Conservation (phyloP, 371 early-diverging fungal genomes). For the Cladochytrium tenue region DNA sequence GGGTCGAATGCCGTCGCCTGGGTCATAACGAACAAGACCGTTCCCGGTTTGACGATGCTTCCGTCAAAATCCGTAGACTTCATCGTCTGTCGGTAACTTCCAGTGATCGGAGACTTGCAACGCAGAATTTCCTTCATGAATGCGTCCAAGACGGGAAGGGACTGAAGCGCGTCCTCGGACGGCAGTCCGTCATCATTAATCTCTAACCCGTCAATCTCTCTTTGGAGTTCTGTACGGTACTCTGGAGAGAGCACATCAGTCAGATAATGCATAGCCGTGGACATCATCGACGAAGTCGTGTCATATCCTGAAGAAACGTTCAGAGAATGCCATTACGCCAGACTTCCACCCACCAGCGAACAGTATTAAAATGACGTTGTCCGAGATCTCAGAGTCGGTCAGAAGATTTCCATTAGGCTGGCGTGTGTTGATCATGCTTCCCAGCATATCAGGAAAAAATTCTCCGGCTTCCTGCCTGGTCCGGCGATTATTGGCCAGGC, state of each 20-base stretch:
- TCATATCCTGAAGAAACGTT: background rate
- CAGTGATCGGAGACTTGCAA: background rate
- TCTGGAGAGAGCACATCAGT: background rate
- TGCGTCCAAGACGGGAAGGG: background rate
- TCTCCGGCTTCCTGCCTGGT: background rate
- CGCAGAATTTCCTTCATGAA: background rate
- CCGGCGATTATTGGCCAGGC: background rate
- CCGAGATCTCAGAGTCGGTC: background rate
- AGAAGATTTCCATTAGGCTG: background rate
- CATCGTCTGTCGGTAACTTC: background rate
- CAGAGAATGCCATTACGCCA: background rate
- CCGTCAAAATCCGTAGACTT: background rate
- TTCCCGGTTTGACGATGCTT: background rate
- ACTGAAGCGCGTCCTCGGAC: background rate
- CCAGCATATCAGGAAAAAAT: background rate
- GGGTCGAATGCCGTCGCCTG: background rate
- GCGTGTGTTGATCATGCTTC: background rate
- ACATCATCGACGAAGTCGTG: background rate
- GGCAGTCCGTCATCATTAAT: background rate
- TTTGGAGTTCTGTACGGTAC: background rate
- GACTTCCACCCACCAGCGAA: background rate
- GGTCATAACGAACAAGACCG: background rate
- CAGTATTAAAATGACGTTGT: background rate
- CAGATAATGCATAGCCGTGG: background rate
- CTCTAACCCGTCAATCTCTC: background rate